Evolutionary conservation across 192 early-diverging fungal species (phyloP), one percentile per base, ranked within the genome.

Genomic region (Borealophlyctis nickersoniae): DNA sequence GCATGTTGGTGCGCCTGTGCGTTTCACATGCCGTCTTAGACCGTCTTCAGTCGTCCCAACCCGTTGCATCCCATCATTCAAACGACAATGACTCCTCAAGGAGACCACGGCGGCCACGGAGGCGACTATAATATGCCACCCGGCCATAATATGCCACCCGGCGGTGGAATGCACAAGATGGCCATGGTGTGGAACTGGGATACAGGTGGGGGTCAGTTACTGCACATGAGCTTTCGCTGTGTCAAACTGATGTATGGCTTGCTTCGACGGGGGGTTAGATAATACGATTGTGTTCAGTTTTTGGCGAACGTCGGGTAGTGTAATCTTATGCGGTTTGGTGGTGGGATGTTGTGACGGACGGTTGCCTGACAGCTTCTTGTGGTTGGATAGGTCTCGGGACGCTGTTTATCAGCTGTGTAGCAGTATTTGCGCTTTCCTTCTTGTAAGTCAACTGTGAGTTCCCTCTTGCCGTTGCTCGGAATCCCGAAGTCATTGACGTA

Each of bases 101-200:
- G n/a, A n/a, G n/a, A n/a, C n/a, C n/a, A n/a, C n/a, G n/a, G n/a
- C 39, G 39, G 19, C 39, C 39, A 45, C 39, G 39, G 39, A 45
- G 39, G 19, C 39, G 9, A 45, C 39, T 45, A 7, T 13, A 19
- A 19, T 45, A n/a, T n/a, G n/a, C n/a, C n/a, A n/a, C n/a, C n/a
- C n/a, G n/a, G n/a, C n/a, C n/a, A n/a, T n/a, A n/a, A n/a, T n/a
- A n/a, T n/a, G n/a, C 19, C 39, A 19, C 9, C 9, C 19, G 39
- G 39, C 7, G 39, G 19, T 45, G 39, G 39, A 19, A 19, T 19
- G 39, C 9, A 19, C 7, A 45, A 7, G 39, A 45, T 45, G 39
- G 39, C 9, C 7, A 45, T 45, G 39, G 39, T 45, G 39, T 45
- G 39, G 39, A 45, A 45, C 39, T 45, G 39, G 39, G 39, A 19